Conservation (phyloP, 495 filamentous ascomycete species). For the Tuber aestivum region DNA sequence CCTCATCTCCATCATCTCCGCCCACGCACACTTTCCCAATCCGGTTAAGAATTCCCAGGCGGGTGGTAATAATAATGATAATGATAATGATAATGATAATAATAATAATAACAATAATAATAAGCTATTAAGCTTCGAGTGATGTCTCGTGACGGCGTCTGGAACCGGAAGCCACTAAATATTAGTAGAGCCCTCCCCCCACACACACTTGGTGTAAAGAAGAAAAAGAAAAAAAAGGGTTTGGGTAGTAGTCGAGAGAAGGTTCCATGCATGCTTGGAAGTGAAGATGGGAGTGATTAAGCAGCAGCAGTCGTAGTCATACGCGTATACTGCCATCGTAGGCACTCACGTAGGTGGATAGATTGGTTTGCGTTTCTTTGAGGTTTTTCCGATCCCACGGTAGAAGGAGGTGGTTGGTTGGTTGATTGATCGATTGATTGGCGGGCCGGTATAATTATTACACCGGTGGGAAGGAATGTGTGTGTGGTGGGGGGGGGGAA, state of each 20-base stretch:
- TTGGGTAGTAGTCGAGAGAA: background rate
- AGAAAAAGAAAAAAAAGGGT: background rate
- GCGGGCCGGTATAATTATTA: background rate
- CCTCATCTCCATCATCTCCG: conserved; percentile 6
- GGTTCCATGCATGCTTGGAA: background rate
- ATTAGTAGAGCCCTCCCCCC: background rate
- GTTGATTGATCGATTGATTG: background rate
- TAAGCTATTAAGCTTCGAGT: background rate
- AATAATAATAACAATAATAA: background rate
- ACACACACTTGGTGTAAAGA: too few species aligned
- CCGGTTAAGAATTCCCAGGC: background rate
- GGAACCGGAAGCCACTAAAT: background rate
- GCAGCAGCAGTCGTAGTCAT: background rate
- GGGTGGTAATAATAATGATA: background rate
- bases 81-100: background rate
- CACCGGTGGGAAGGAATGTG: background rate
- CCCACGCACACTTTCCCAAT: background rate
- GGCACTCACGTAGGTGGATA: background rate
- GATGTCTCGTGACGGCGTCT: background rate
- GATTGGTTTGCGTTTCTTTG: background rate
- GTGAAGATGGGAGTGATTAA: too few species aligned
- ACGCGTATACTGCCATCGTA: background rate
- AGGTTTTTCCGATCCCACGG: background rate
- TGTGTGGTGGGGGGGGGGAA: background rate
- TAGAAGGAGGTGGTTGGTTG: background rate